These are phyloP conservation scores for Cladosporium sp. DNA, from an alignment of 2,329 filamentous ascomycete genomes.

Conservation along the genomic window DNA sequence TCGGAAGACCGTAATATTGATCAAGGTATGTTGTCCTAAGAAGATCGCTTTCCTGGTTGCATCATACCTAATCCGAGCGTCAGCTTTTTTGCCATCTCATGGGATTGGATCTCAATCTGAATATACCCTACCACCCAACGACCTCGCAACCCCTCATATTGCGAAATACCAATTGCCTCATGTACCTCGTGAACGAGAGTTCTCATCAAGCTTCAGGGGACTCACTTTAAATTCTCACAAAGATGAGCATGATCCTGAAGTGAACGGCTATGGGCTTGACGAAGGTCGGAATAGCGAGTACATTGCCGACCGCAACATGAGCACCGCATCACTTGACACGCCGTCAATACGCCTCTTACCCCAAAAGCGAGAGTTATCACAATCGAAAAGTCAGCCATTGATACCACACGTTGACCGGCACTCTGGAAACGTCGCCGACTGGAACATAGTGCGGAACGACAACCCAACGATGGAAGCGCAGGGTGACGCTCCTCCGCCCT, in stretches of 20 bases:
- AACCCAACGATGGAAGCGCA: neutral
- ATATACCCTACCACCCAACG: no score
- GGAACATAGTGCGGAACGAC: constrained; percentile 8
- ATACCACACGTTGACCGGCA: constrained; percentile 8
- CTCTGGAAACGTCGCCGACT: constrained; percentile 8
- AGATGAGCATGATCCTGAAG: neutral
- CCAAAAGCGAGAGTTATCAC: neutral
- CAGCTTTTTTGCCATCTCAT: no score
- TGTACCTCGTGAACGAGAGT: constrained; percentile 4
- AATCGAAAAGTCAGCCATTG: constrained; percentile 4
- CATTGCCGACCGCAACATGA: constrained; percentile 58
- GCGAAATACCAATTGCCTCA: neutral
- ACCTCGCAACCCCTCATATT: no score
- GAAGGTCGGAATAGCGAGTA: constrained; percentile 52
- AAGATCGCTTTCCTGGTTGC: no score
- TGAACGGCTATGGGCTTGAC: neutral
- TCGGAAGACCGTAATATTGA: no score
- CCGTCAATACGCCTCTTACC: neutral
- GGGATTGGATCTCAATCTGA: no score
- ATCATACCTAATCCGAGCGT: no score
- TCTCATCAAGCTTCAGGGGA: constrained; percentile 3
- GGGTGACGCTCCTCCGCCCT: neutral
- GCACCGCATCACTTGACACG: neutral
- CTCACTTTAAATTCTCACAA: neutral
- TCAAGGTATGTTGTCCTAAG: no score